Evolutionary conservation across 2,329 filamentous ascomycete species (phyloP).

Genomic region (Onygenales sp.): DNA sequence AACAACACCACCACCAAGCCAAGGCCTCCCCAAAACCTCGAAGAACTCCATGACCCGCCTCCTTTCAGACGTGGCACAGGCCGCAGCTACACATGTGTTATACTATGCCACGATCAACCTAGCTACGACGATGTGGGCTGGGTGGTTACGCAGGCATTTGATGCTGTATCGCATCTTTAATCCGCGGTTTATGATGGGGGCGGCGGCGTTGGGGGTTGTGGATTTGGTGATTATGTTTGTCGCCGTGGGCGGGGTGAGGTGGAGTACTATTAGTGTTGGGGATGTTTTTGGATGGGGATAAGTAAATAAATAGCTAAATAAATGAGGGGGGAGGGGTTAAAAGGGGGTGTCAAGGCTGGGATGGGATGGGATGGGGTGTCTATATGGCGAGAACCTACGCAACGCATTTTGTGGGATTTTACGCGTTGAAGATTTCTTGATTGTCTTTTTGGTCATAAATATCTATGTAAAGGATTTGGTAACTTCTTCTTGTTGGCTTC

Average conservation of each 20-base stretch:
- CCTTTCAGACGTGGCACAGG: slow-evolving; percentile 60
- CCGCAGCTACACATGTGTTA: slow-evolving; percentile 63
- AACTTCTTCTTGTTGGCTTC: no score
- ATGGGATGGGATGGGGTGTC: no score
- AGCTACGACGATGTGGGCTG: slow-evolving; percentile 84
- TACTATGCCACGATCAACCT: slow-evolving; percentile 78
- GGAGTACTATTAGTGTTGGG: slow-evolving; percentile 66
- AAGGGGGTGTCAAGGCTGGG: no score
- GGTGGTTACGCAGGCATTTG: slow-evolving; percentile 75
- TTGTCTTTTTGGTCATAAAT: no score
- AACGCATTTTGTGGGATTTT: no score
- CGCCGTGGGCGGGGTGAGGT: slow-evolving; percentile 63
- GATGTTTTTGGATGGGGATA: slow-evolving; percentile 78
- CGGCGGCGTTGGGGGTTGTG: slow-evolving; percentile 60
- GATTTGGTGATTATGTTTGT: slow-evolving; percentile 66
- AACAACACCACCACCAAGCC: not conserved
- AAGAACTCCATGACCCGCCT: slow-evolving; percentile 31
- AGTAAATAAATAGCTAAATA: not conserved
- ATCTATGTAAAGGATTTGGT: no score
- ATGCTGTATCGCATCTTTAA: slow-evolving; percentile 95
- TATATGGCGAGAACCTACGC: no score
- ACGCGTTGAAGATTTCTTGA: no score
- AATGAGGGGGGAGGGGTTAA: not conserved
- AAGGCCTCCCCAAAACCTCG: not conserved
- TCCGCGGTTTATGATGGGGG: slow-evolving; percentile 81